A percentile compares a stretch with the other conserved stretches of the same genome.
Evolutionary conservation across 331 rosid species (phyloP).

Genomic region (Telfairia occidentalis): DNA sequence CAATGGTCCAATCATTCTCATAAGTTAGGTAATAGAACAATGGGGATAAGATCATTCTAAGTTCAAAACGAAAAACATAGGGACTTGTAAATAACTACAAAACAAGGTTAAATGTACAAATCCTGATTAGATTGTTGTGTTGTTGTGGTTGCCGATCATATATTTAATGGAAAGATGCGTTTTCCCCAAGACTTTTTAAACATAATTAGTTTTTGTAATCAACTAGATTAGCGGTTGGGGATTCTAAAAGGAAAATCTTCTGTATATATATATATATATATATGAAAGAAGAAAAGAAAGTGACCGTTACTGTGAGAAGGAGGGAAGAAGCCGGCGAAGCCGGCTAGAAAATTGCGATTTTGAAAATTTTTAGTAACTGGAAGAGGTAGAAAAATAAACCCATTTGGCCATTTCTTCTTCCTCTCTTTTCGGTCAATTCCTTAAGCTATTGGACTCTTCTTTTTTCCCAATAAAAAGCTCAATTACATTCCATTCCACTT

Average conservation of each 20-base stretch:
- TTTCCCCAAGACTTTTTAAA: background rate
- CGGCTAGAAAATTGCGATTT: constrained; percentile 18
- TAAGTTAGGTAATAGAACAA: background rate
- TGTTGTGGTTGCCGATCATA: background rate
- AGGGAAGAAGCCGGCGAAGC: constrained; percentile 40
- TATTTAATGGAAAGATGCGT: background rate
- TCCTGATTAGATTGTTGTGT: background rate
- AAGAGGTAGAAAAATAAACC: constrained; percentile 13
- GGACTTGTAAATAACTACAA: background rate
- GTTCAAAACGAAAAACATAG: background rate
- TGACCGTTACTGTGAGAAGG: constrained; percentile 35
- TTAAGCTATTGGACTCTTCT: constrained; percentile 24
- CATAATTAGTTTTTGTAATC: background rate
- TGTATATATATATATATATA: background rate
- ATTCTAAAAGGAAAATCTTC: background rate
- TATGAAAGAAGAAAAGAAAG: constrained; percentile 15
- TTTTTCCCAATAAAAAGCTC: constrained; percentile 9
- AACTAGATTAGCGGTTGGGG: background rate
- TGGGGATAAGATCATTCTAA: background rate
- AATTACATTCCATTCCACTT: constrained; percentile 8
- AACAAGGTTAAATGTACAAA: background rate
- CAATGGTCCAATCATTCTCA: background rate
- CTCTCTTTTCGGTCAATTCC: constrained; percentile 51
- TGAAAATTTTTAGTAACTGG: constrained; percentile 34
- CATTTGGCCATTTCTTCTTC: constrained; percentile 6